phyloP scores from a whole-genome alignment of 371 early-diverging fungal genomes.

The Lichtheimia corymbifera region DNA sequence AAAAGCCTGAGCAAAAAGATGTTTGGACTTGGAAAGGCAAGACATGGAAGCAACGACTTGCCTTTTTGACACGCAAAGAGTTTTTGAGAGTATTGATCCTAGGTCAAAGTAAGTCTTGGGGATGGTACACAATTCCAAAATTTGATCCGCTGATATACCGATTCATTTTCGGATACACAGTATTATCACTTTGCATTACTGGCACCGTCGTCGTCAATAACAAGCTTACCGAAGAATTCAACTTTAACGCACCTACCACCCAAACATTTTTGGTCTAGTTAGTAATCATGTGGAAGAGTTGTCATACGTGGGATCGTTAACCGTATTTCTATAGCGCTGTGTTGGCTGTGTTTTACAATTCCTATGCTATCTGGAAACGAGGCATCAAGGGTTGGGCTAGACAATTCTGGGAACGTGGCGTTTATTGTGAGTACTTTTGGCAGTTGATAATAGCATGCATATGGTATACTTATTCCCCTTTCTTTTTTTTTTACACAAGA shows the following conservation, averaged over 20 bases:
- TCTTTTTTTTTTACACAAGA: conserved; percentile 22
- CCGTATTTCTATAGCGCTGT: conserved; percentile 28
- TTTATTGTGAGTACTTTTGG: conserved; percentile 52
- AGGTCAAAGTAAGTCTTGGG: conserved; percentile 28
- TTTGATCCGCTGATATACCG: not conserved
- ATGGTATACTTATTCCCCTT: not conserved
- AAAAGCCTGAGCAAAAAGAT: not conserved
- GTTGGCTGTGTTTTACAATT: conserved; percentile 66
- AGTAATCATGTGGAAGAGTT: conserved; percentile 5
- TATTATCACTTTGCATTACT: conserved; percentile 73
- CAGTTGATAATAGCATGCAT: not conserved
- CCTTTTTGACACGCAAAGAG: conserved; percentile 24
- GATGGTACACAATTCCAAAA: too few relatives aligned
- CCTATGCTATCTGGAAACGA: conserved; percentile 55
- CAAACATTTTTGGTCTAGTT: conserved; percentile 71
- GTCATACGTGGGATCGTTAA: too few relatives aligned
- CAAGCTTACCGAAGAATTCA: conserved; percentile 44
- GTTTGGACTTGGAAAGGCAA: conserved; percentile 12
- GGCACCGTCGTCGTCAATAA: conserved; percentile 63
- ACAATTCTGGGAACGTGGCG: conserved; percentile 55
- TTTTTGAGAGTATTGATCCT: conserved; percentile 30
- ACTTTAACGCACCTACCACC: conserved; percentile 63
- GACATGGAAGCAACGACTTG: conserved; percentile 24
- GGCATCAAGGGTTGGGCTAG: conserved; percentile 51
- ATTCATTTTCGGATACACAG: conserved; percentile 9